Percentiles rank a stretch among this genome's conserved stretches.
These are phyloP conservation scores for Chionographis japonica DNA, from an alignment of 106 monocot species.

Conservation along the genomic window DNA sequence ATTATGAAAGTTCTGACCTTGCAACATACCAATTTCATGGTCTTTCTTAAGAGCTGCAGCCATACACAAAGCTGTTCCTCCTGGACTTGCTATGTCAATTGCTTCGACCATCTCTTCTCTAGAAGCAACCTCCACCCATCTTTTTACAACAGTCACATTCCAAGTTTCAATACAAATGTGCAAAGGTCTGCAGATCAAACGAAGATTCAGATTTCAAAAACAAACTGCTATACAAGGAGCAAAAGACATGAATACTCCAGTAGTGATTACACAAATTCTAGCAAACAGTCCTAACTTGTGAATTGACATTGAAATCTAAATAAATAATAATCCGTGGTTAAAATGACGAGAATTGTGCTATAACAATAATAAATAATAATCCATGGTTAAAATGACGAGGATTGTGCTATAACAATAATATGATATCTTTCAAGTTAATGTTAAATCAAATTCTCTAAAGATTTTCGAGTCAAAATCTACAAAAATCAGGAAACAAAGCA, in stretches of 20 bases:
- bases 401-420: too few relatives aligned
- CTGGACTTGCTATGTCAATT: constrained; percentile 78
- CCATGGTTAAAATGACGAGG: too few relatives aligned
- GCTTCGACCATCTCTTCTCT: constrained; percentile 70
- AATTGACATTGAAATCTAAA: too few relatives aligned
- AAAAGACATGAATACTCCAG: neutral
- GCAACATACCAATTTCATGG: constrained; percentile 68
- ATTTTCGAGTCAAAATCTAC: too few relatives aligned
- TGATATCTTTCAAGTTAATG: too few relatives aligned
- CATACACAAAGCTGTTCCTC: constrained; percentile 95
- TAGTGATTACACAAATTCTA: too few relatives aligned
- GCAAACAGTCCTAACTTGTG: too few relatives aligned
- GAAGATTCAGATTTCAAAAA: neutral
- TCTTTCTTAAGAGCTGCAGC: constrained; percentile 91
- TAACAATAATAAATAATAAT: too few relatives aligned
- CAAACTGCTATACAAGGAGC: neutral
- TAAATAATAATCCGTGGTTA: too few relatives aligned
- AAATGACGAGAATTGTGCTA: too few relatives aligned
- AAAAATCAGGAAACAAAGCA: too few relatives aligned
- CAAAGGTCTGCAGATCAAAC: constrained; percentile 55
- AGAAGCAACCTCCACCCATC: constrained; percentile 87
- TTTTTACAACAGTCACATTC: constrained; percentile 91
- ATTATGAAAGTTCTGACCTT: neutral
- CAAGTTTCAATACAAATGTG: constrained; percentile 91
- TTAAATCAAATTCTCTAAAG: too few relatives aligned